Conservation (phyloP, 768 basidiomycete genomes). For the Tephrocybe sp. region DNA sequence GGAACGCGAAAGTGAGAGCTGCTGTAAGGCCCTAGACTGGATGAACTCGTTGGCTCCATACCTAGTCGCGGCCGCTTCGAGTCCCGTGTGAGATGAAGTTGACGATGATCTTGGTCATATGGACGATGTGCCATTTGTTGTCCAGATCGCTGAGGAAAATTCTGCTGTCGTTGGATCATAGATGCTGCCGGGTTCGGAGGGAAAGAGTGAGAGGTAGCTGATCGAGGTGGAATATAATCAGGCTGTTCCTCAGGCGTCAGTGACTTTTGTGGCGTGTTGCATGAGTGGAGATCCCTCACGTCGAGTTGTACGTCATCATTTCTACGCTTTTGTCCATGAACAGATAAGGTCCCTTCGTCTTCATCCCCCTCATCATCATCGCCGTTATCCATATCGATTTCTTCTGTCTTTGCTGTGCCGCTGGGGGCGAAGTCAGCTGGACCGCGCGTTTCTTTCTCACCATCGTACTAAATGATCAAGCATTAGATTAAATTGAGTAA, state of each 20-base stretch:
- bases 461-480: constrained; percentile 36
- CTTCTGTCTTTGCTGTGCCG: constrained; percentile 27
- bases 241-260: background rate
- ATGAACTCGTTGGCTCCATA: constrained; percentile 1
- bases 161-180: constrained; percentile 4
- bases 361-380: constrained; percentile 21
- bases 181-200: constrained; percentile 9
- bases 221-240: constrained; percentile 3
- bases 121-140: constrained; percentile 3
- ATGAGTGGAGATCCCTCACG: background rate
- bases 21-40: background rate
- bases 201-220: constrained; percentile 6
- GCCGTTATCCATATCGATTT: constrained; percentile 36
- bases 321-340: constrained; percentile 2
- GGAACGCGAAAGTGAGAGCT: constrained; percentile 1
- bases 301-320: constrained; percentile 6
- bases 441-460: constrained; percentile 45
- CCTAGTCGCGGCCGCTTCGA: constrained; percentile 5
- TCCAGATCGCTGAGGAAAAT: background rate
- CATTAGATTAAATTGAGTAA: constrained; percentile 9
- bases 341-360: constrained; percentile 12
- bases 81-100: background rate
- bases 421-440: constrained; percentile 43
- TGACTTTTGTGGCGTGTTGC: background rate
- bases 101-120: constrained; percentile 8